These are phyloP conservation scores for Suhomyces xylopsoci DNA, from an alignment of 805 yeast genomes.

Conservation along the genomic window DNA sequence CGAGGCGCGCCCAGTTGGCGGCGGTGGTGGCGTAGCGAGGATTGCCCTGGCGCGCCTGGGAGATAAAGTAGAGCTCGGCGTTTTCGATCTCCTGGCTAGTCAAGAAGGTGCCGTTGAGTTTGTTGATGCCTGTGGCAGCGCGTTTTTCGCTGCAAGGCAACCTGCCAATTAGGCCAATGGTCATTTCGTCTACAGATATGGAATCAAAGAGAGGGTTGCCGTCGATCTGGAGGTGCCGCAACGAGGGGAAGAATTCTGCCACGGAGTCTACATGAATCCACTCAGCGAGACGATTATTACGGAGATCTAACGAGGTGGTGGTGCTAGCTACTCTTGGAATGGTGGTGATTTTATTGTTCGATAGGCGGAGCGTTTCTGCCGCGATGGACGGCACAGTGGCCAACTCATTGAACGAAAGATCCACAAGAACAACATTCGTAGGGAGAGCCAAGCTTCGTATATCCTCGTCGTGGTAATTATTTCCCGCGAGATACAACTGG, in stretches of 20 bases:
- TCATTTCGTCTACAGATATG: conserved; percentile 28
- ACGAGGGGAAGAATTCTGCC: conserved; percentile 31
- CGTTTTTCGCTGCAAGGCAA: conserved; percentile 18
- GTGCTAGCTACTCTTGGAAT: not conserved
- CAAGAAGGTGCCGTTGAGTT: conserved; percentile 59
- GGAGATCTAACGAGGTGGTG: conserved; percentile 42
- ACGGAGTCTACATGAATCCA: conserved; percentile 54
- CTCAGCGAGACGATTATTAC: conserved; percentile 43
- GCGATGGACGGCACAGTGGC: conserved; percentile 22
- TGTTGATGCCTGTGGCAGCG: conserved; percentile 22
- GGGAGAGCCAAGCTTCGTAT: conserved; percentile 5
- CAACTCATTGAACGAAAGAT: conserved; percentile 44
- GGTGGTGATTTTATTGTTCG: conserved; percentile 33
- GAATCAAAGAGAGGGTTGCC: conserved; percentile 49
- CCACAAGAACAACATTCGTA: conserved; percentile 4
- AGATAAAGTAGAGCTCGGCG: conserved; percentile 66
- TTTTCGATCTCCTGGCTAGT: conserved; percentile 48
- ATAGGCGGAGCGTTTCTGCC: conserved; percentile 23
- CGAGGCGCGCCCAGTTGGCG: conserved; percentile 44
- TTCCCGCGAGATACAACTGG: conserved; percentile 33
- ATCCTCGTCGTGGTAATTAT: conserved; percentile 23
- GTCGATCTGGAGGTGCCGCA: conserved; percentile 47
- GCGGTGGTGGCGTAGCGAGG: conserved; percentile 14
- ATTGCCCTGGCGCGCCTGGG: conserved; percentile 40
- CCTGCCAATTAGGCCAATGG: conserved; percentile 47